These are phyloP conservation scores for Elongisporangium prolatum DNA, from an alignment of 352 stramenopile genomes.

Conservation along the genomic window DNA sequence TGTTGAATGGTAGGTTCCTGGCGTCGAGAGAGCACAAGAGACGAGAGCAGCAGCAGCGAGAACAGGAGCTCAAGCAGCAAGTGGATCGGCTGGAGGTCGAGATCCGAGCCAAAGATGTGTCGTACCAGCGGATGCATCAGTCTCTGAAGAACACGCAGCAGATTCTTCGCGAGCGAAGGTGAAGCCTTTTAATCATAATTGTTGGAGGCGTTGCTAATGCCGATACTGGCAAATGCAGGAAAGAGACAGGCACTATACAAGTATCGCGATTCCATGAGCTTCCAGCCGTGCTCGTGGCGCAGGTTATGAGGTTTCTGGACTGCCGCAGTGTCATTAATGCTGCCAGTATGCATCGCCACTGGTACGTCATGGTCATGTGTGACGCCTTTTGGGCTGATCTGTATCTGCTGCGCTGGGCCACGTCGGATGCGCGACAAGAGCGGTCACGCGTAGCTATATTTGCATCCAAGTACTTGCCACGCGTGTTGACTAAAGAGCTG, in stretches of 20 bases:
- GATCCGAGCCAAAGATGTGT: constrained; percentile 7
- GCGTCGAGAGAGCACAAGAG: constrained; percentile 16
- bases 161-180: constrained; percentile 1
- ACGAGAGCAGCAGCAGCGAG: constrained; percentile 15
- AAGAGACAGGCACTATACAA: neutral
- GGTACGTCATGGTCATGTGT: constrained; percentile 11
- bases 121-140: constrained; percentile 9
- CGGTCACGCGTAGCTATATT: constrained; percentile 5
- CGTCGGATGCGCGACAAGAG: constrained; percentile 10
- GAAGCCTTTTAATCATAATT: neutral
- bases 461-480: constrained; percentile 3
- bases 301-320: constrained; percentile 14
- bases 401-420: constrained; percentile 15
- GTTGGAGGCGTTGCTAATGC: neutral
- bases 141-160: constrained; percentile 8
- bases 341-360: constrained; percentile 10
- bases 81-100: constrained; percentile 15
- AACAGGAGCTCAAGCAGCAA: constrained; percentile 11
- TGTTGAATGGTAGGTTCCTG: constrained; percentile 7
- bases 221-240: neutral
- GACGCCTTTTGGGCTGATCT: constrained; percentile 15
- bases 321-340: constrained; percentile 7
- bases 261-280: constrained; percentile 9
- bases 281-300: constrained; percentile 9
- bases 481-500: neutral